Conservation (phyloP, 129 eudicot genomes). For the Sambucus nigra region DNA sequence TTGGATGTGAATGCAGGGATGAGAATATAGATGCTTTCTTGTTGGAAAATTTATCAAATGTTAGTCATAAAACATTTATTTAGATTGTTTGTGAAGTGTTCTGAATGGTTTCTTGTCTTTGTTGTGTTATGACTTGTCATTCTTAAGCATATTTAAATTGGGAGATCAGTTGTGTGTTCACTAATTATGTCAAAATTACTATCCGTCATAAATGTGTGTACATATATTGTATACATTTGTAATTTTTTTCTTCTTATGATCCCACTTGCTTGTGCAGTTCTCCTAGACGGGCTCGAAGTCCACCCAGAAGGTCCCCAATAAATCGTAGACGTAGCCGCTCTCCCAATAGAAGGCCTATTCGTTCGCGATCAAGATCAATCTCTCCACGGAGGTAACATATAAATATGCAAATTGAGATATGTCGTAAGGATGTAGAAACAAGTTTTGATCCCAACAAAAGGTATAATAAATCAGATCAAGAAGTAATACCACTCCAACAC, state of each 20-base stretch:
- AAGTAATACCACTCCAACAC: neutral
- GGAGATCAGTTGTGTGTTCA: too few species aligned
- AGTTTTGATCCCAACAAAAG: neutral
- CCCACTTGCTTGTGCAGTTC: constrained; percentile 16
- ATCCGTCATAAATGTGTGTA: neutral
- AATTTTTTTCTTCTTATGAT: neutral
- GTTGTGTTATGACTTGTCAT: too few species aligned
- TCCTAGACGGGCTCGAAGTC: constrained; percentile 73
- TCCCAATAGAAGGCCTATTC: constrained; percentile 60
- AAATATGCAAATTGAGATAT: neutral
- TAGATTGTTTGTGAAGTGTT: too few species aligned
- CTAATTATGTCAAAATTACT: too few species aligned
- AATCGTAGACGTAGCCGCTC: constrained; percentile 90
- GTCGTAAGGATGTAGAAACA: neutral
- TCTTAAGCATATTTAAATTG: too few species aligned
- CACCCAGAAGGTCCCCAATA: constrained; percentile 83
- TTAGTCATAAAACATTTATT: too few species aligned
- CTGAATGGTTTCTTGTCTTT: too few species aligned
- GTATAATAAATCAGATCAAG: neutral
- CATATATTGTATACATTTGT: neutral
- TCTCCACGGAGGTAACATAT: constrained; percentile 71
- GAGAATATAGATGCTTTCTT: too few species aligned
- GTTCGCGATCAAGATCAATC: constrained; percentile 65
- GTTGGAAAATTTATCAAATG: too few species aligned
- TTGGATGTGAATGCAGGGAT: too few species aligned